Conservation (phyloP, 1,139 yeast species). For the Kazachstania sp. region DNA sequence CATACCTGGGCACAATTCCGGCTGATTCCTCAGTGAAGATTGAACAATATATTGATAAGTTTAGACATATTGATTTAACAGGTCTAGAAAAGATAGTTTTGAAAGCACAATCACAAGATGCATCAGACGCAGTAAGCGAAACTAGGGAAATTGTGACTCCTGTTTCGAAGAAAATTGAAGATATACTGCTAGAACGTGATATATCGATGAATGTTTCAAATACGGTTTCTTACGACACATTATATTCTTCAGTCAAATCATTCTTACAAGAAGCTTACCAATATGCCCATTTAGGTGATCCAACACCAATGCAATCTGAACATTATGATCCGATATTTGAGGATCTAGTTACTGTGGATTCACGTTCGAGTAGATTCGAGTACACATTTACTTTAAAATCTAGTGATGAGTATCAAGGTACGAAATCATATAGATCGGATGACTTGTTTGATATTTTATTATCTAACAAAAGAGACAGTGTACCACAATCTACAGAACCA, state of each 20-base stretch:
- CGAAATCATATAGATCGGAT: conserved; percentile 17
- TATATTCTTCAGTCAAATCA: conserved; percentile 14
- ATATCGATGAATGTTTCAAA: conserved; percentile 15
- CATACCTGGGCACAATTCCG: conserved; percentile 66
- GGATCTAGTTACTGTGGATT: conserved; percentile 51
- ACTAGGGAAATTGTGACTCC: not conserved
- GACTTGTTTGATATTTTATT: conserved; percentile 43
- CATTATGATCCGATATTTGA: conserved; percentile 56
- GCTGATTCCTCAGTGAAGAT: conserved; percentile 45
- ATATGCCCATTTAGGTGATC: conserved; percentile 17
- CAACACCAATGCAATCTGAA: conserved; percentile 35
- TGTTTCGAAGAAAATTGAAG: conserved; percentile 9
- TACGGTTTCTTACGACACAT: conserved; percentile 11
- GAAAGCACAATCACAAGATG: not conserved
- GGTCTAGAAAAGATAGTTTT: not conserved
- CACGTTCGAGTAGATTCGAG: conserved; percentile 49
- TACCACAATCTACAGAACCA: not conserved
- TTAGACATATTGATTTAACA: conserved; percentile 52
- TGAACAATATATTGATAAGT: conserved; percentile 47
- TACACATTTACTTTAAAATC: conserved; percentile 30
- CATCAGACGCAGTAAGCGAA: not conserved
- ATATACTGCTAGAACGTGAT: conserved; percentile 14
- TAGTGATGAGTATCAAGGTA: conserved; percentile 14
- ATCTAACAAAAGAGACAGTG: conserved; percentile 14
- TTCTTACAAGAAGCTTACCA: conserved; percentile 21